Percentiles rank a stretch among this genome's conserved stretches.
These are phyloP conservation scores for Fraxinus nigra DNA, from an alignment of 305 asterid genomes.

Conservation along the genomic window DNA sequence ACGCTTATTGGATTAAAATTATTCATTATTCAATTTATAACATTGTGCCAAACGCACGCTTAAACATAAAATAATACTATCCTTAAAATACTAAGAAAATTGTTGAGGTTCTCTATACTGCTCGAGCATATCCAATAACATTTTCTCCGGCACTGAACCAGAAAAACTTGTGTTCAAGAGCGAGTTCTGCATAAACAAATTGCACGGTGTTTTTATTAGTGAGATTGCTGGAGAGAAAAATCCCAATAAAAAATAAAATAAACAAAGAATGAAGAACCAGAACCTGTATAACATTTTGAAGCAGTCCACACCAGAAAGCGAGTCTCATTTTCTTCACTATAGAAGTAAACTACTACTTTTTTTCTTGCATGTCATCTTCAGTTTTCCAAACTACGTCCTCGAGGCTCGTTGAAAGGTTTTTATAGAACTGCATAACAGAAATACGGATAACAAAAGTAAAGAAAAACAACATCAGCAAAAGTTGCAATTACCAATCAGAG, in stretches of 20 bases:
- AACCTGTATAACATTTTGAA: not conserved
- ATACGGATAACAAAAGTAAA: not conserved
- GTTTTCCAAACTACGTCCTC: conserved; percentile 56
- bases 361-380: conserved; percentile 44
- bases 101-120: not conserved
- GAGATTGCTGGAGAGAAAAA: not conserved
- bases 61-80: not conserved
- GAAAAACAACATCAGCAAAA: not conserved
- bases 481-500: not conserved
- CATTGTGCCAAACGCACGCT: not conserved
- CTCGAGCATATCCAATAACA: not conserved
- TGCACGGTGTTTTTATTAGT: not conserved
- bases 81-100: not conserved
- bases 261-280: not conserved
- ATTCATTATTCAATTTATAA: not conserved
- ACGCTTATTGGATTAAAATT: not conserved
- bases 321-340: not conserved
- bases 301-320: not conserved
- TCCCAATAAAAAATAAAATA: not conserved
- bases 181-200: not conserved
- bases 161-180: not conserved
- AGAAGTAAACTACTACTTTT: conserved; percentile 20
- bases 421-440: conserved; percentile 39
- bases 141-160: not conserved
- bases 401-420: conserved; percentile 41